Conservation (phyloP, 345 rosid genomes). For the Eucalyptus sideroxylon region DNA sequence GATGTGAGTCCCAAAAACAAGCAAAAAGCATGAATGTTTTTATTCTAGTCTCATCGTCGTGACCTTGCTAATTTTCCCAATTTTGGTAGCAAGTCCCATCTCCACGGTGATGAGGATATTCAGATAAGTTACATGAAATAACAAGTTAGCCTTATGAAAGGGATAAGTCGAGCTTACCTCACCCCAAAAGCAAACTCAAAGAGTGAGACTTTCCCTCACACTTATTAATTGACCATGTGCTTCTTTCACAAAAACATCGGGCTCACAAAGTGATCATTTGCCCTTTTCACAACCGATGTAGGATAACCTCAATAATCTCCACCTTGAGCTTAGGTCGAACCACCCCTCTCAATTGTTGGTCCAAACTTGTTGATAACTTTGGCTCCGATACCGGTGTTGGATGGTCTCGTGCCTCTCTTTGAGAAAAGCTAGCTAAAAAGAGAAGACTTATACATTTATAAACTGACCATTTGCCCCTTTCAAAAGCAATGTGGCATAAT, state of each 20-base stretch:
- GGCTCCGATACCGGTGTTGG: neutral
- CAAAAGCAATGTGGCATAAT: neutral
- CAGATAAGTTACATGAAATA: neutral
- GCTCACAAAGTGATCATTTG: neutral
- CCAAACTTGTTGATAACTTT: neutral
- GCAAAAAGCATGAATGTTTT: neutral
- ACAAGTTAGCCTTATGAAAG: neutral
- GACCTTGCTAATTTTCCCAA: neutral
- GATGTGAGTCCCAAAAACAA: neutral
- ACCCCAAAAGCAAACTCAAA: neutral
- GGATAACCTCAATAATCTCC: neutral
- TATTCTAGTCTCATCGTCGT: neutral
- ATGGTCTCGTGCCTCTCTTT: accelerated
- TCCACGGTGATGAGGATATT: neutral
- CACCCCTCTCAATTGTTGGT: neutral
- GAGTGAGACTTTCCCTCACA: neutral
- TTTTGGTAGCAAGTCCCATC: neutral
- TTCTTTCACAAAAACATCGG: neutral
- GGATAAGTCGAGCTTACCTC: neutral
- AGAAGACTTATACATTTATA: no score
- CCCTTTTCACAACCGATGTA: neutral
- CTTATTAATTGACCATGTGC: neutral
- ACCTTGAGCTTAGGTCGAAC: neutral
- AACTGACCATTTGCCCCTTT: neutral
- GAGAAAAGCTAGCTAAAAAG: no score